A percentile compares a stretch with the other conserved stretches of the same genome.
Conservation (phyloP, 2,329 filamentous ascomycete species). For the Epichloe amarillans region DNA sequence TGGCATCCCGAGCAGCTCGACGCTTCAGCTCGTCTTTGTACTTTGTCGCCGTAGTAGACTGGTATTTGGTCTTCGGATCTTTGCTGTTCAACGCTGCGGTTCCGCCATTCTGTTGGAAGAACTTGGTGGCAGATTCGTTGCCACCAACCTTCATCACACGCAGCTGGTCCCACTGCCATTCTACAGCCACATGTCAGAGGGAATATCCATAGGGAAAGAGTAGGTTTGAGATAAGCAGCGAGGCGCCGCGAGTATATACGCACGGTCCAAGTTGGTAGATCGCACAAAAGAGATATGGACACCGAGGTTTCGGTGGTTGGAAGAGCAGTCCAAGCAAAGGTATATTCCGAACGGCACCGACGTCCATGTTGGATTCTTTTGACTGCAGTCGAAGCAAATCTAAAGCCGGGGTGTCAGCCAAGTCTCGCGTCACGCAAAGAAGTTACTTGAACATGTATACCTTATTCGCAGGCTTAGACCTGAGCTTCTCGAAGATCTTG, state of each 20-base stretch:
- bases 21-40: constrained; percentile 96
- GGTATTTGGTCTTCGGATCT: constrained; percentile 94
- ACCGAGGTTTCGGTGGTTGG: constrained; percentile 92
- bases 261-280: constrained; percentile 97
- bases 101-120: constrained; percentile 92
- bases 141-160: constrained; percentile 96
- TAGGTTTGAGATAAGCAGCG: no score
- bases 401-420: constrained; percentile 21
- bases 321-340: constrained; percentile 92
- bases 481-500: constrained; percentile 95
- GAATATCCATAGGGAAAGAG: no score
- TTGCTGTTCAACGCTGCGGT: constrained; percentile 91
- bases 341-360: constrained; percentile 97
- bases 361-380: constrained; percentile 97
- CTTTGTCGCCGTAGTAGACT: constrained; percentile 81
- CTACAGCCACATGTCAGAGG: constrained; percentile 24
- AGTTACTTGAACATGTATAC: constrained; percentile 30
- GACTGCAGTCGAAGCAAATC: constrained; percentile 97
- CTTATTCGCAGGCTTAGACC: constrained; percentile 89
- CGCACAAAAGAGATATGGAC: constrained; percentile 99
- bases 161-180: constrained; percentile 99
- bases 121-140: constrained; percentile 96
- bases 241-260: constrained; percentile 20
- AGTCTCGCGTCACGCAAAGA: neutral
- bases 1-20: constrained; percentile 68